Evolutionary conservation across 1,139 yeast species (phyloP), one percentile per base, ranked within the genome.

Genomic region (Candida sp.): DNA sequence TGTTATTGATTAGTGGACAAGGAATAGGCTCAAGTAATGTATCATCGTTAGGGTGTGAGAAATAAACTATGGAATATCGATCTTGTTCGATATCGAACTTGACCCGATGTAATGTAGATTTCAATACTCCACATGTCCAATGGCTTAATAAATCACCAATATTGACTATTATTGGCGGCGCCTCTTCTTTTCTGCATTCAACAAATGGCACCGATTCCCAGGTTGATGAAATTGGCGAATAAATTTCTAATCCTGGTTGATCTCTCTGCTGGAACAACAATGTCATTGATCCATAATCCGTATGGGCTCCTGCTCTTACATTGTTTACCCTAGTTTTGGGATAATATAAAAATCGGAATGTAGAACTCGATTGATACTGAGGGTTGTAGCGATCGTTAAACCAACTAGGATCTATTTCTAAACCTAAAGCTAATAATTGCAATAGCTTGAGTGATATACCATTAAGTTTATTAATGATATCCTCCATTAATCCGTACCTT

Each of bases 271-370:
- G 95, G 59, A 87, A 83, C 39, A 87, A 66, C 33, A 84, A 64
- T 0, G 95, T 86, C 50, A 85, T 60, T 0, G 87, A 73, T 0
- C 95, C 95, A 57, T 84, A 87, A 58, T 87, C 95, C 0, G 95
- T 86, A 53, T 87, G 95, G 1, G 95, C 95, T 27, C 95, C 95
- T 2, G 95, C 95, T 43, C 95, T 70, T 38, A 84, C 77, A 43
- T 70, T 75, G 32, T 74, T 56, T 33, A 70, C 61, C 41, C 73
- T 68, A 43, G 75, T 80, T 8, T 84, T 76, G 0, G 91, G 91
- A 56, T 87, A 87, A 57, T 82, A 87, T 41, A 87, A 67, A 52
- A 87, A 70, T 52, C 95, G 68, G 55, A 87, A 73, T 0, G 87
- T 79, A 5, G 89, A 69, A 8, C 87, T 87, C 21, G 84, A 76